Evolutionary conservation across 768 basidiomycete species (phyloP).

Genomic region (Naganishia vishniacii): DNA sequence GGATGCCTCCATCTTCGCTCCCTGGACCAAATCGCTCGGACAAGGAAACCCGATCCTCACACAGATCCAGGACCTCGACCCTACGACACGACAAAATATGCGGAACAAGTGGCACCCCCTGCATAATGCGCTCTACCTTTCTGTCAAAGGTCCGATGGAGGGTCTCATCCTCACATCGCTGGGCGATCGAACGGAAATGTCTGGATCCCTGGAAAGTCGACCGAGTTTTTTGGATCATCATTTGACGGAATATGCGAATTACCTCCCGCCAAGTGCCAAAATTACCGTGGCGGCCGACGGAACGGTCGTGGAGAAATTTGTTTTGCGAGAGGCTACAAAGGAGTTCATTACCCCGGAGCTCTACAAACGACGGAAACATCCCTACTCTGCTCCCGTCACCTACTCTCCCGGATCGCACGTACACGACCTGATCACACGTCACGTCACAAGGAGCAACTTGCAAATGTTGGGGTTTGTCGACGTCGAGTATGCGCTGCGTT

Average conservation of each 20-base stretch:
- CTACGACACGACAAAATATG: slow-evolving; percentile 24
- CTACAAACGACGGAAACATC: slow-evolving; percentile 34
- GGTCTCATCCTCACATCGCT: slow-evolving; percentile 39
- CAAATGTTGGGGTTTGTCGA: slow-evolving; percentile 36
- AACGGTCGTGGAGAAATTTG: slow-evolving; percentile 36
- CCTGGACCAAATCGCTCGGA: slow-evolving; percentile 19
- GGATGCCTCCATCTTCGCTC: slow-evolving; percentile 7
- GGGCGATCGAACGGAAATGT: slow-evolving; percentile 44
- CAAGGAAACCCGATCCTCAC: slow-evolving; percentile 30
- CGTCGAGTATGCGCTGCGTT: slow-evolving; percentile 27
- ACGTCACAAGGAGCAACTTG: slow-evolving; percentile 34
- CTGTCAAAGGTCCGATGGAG: slow-evolving; percentile 34
- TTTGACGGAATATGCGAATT: slow-evolving; percentile 39
- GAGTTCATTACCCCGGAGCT: slow-evolving; percentile 42
- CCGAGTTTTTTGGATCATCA: slow-evolving; percentile 41
- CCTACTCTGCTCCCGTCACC: slow-evolving; percentile 33
- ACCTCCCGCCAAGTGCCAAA: slow-evolving; percentile 29
- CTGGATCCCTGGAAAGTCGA: slow-evolving; percentile 39
- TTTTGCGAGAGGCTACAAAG: slow-evolving; percentile 40
- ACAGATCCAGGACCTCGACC: slow-evolving; percentile 31
- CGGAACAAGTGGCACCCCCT: slow-evolving; percentile 39
- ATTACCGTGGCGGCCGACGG: slow-evolving; percentile 18
- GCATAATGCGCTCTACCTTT: slow-evolving; percentile 37
- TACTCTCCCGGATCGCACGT: slow-evolving; percentile 32
- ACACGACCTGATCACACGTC: slow-evolving; percentile 28